A percentile compares a stretch with the other conserved stretches of the same genome.
Conservation (phyloP, 805 yeast genomes). For the Saccharomycopsis capsularis region DNA sequence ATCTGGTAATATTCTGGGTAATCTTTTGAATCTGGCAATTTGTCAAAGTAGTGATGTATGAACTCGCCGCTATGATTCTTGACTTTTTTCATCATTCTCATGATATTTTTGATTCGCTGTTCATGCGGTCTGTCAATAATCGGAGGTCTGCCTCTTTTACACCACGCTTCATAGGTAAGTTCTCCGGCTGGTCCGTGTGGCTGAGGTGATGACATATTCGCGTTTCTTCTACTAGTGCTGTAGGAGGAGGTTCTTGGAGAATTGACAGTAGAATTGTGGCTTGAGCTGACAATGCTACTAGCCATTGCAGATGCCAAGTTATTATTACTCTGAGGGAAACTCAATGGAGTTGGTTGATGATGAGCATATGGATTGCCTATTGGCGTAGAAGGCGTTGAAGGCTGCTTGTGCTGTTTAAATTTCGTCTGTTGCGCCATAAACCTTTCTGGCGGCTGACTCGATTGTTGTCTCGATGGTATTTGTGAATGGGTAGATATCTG, state of each 20-base stretch:
- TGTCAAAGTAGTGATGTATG: conserved; percentile 65
- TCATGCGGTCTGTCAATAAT: conserved; percentile 88
- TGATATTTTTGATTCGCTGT: conserved; percentile 79
- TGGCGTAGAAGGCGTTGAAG: too few relatives aligned
- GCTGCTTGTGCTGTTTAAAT: neutral
- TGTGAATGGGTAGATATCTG: neutral
- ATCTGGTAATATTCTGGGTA: conserved; percentile 40
- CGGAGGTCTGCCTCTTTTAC: conserved; percentile 85
- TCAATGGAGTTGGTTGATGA: neutral
- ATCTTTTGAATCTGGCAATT: conserved; percentile 62
- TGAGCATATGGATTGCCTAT: too few relatives aligned
- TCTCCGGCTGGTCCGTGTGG: neutral
- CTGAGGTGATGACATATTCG: neutral
- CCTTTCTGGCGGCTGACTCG: neutral
- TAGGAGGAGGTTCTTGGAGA: neutral
- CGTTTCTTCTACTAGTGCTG: neutral
- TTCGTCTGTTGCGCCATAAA: neutral
- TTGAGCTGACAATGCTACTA: neutral
- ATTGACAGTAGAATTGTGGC: neutral
- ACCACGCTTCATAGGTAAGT: conserved; percentile 29
- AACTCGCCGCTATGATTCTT: conserved; percentile 44
- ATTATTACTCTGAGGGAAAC: neutral
- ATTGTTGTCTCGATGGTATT: neutral
- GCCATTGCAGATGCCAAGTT: neutral
- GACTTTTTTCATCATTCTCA: conserved; percentile 74